Evolutionary conservation across 805 yeast genomes (phyloP), one percentile per base, ranked within the genome.

Genomic region (Metschnikowia rubicola): DNA sequence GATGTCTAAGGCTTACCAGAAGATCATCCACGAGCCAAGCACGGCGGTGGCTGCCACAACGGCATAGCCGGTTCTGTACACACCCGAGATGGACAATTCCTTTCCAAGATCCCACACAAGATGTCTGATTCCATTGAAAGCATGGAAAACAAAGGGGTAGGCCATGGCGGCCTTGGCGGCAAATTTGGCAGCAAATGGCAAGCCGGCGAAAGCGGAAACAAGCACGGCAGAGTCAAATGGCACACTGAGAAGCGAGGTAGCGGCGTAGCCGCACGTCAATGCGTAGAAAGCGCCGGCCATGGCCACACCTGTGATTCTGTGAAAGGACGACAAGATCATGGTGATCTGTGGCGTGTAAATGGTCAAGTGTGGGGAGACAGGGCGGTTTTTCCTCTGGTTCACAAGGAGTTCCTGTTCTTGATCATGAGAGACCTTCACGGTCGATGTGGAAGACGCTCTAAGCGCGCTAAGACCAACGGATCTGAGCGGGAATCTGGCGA

Each of bases 321-420:
- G 98, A 54, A 85, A 67, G 21, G 84, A 74, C 5, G 97, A 90
- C 63, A 94, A 65, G 52, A 79, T 71, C 86, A 86, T 80, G 21
- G 98, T 88, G 55, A 92, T 65, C 74, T 94, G 97, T 37, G 95
- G 95, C 73, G 91, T 78, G 75, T 92, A 92, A 64, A 94, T 91
- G 52, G 83, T 72, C 63, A 92, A 76, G 67, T 92, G 96, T 47
- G 98, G 98, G 30, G 97, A 89, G 12, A 79, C 70, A 31, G 98
- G 98, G 73, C 99, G 84, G 72, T 81, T 79, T 56, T 75, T 79
- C 69, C 99, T 83, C 75, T 92, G 98, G 44, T 83, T 81, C 47
- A 81, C 77, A 52, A 92, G 78, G 47, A 90, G 75, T 32, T 78
- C 78, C 55, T 86, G 78, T 60, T 86, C 95, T 56, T 81, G 80